phyloP scores from a whole-genome alignment of 2,329 filamentous ascomycete genomes.

The Paracamarosporium sp. region DNA sequence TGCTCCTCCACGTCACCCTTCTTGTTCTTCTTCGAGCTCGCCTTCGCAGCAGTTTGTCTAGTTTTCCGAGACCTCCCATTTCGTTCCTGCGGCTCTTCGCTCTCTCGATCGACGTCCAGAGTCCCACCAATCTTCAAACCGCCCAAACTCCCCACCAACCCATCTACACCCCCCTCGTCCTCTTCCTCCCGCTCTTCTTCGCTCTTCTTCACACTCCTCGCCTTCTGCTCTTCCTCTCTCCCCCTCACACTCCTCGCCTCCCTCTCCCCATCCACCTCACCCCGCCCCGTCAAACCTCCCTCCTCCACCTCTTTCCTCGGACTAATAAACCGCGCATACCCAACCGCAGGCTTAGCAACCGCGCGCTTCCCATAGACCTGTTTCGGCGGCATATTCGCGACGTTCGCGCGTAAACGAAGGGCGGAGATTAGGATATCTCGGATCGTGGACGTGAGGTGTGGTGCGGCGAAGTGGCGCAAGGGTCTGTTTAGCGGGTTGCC shows the following conservation, averaged over 20 bases:
- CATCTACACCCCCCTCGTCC: background rate
- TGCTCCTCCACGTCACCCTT: too few relatives aligned
- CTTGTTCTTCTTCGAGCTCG: constrained; percentile 12
- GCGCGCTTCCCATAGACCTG: constrained; percentile 50
- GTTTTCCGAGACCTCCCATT: constrained; percentile 13
- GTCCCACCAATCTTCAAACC: background rate
- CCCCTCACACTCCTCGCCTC: constrained; percentile 4
- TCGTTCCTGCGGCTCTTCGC: background rate
- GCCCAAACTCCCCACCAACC: background rate
- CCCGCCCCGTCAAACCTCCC: background rate
- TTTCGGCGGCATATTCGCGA: constrained; percentile 37
- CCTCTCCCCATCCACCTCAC: background rate
- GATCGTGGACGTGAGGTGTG: background rate
- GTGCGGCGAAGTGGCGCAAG: constrained; percentile 2
- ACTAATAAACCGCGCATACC: constrained; percentile 34
- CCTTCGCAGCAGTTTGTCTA: constrained; percentile 3
- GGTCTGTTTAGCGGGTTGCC: constrained; percentile 11
- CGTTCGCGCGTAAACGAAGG: constrained; percentile 1
- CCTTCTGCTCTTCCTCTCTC: constrained; percentile 2
- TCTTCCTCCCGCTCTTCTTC: background rate
- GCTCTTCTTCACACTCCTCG: background rate
- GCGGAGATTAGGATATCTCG: background rate
- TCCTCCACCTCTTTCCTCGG: background rate
- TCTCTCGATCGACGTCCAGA: too few relatives aligned
- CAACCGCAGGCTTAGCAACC: constrained; percentile 15